phyloP scores from a whole-genome alignment of 768 basidiomycete genomes.

The Flagelloscypha sp. region DNA sequence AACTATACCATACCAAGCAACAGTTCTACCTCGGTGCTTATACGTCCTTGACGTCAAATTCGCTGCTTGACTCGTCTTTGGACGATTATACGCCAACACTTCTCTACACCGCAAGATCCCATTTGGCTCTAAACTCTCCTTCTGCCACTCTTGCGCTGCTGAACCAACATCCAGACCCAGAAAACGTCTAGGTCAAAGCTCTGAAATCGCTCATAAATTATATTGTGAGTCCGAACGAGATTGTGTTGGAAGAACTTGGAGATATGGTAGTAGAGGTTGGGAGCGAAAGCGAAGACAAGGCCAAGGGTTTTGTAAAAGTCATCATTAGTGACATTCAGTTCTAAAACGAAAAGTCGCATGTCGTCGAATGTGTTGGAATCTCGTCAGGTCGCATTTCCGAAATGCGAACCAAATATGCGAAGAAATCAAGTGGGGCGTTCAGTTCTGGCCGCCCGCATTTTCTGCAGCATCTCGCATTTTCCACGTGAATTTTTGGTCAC shows the following conservation, averaged over 20 bases:
- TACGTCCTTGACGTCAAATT: conserved; percentile 45
- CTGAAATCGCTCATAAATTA: conserved; percentile 68
- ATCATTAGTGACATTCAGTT: too few relatives aligned
- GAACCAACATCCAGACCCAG: conserved; percentile 44
- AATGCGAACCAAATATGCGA: too few relatives aligned
- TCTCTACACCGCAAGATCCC: conserved; percentile 74
- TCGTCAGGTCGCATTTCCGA: too few relatives aligned
- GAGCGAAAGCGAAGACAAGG: too few relatives aligned
- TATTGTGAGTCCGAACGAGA: conserved; percentile 51
- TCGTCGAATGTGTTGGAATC: too few relatives aligned
- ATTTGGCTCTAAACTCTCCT: conserved; percentile 61
- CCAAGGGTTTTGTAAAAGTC: too few relatives aligned
- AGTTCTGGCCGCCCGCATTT: too few relatives aligned
- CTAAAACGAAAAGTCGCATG: too few relatives aligned
- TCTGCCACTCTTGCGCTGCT: conserved; percentile 49
- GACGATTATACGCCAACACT: conserved; percentile 55
- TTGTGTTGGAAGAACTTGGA: conserved; percentile 70
- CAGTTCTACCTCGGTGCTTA: conserved; percentile 76
- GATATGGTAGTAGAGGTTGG: conserved; percentile 85
- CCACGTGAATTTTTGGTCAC: too few relatives aligned
- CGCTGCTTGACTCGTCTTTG: conserved; percentile 52
- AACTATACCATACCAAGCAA: conserved; percentile 63
- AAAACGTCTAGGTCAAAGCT: conserved; percentile 64
- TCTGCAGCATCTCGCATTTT: too few relatives aligned
- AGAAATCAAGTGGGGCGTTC: too few relatives aligned